Conservation (phyloP, 1,284 basidiomycete species). For the Neolentinus lepideus region DNA sequence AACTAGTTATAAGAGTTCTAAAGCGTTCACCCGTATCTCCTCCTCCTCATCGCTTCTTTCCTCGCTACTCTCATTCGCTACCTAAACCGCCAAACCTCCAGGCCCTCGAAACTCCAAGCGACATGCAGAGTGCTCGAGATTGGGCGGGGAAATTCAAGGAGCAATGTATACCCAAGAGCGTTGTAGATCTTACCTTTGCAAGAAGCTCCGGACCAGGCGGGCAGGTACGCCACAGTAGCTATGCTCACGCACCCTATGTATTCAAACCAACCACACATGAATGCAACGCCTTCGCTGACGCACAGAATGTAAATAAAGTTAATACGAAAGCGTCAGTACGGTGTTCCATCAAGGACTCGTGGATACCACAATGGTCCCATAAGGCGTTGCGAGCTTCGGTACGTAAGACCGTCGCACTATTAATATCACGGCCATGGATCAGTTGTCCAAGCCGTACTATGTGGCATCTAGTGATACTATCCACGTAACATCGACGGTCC, state of each 20-base stretch:
- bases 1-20: background rate
- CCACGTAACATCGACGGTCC: slow-evolving; percentile 55
- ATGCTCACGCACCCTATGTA: background rate
- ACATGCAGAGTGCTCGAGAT: slow-evolving; percentile 35
- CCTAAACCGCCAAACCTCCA: slow-evolving; percentile 29
- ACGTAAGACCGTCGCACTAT: slow-evolving; percentile 12
- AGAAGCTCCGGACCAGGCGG: slow-evolving; percentile 76
- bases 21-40: background rate
- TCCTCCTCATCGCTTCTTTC: background rate
- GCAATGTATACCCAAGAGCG: slow-evolving; percentile 33
- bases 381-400: slow-evolving; percentile 46
- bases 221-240: slow-evolving; percentile 40
- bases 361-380: slow-evolving; percentile 67
- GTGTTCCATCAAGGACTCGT: slow-evolving; percentile 44
- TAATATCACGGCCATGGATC: background rate
- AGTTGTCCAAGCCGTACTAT: slow-evolving; percentile 48
- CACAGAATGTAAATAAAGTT: slow-evolving; percentile 81
- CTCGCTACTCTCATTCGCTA: slow-evolving; percentile 8
- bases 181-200: slow-evolving; percentile 58
- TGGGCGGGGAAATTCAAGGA: slow-evolving; percentile 46
- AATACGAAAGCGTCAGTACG: slow-evolving; percentile 69
- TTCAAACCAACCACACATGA: background rate
- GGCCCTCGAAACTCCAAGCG: slow-evolving; percentile 27
- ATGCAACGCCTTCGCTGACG: background rate
- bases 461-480: slow-evolving; percentile 57